These are phyloP conservation scores for Sisymbrium altissimum DNA, from an alignment of 345 rosid genomes.

Conservation along the genomic window DNA sequence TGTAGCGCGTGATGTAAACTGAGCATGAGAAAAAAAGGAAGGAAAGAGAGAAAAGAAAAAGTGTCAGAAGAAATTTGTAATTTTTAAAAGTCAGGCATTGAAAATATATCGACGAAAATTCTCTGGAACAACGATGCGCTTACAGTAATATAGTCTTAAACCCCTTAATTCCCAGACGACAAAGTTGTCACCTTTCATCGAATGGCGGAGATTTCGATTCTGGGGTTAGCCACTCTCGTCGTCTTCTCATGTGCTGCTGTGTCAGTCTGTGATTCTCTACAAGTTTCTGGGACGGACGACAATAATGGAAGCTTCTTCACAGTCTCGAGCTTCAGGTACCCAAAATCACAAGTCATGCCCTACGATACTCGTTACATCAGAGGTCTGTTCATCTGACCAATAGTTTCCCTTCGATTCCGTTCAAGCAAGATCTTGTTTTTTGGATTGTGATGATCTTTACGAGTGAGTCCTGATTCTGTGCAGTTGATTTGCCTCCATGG, in stretches of 20 bases:
- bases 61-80: neutral
- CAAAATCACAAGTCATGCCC: conserved; percentile 54
- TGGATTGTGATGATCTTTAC: neutral
- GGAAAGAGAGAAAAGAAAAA: conserved; percentile 2
- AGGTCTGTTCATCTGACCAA: conserved; percentile 38
- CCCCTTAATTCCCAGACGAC: conserved; percentile 5
- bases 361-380: conserved; percentile 68
- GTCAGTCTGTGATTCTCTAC: conserved; percentile 6
- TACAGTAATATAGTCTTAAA: conserved; percentile 20
- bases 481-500: conserved; percentile 96
- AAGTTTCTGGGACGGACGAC: conserved; percentile 9
- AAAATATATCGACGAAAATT: conserved; percentile 18
- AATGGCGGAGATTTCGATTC: conserved; percentile 22
- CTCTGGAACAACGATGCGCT: neutral
- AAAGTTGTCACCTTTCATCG: neutral
- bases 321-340: conserved; percentile 68
- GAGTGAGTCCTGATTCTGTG: conserved; percentile 19
- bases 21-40: neutral
- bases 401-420: neutral
- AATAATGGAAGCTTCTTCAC: conserved; percentile 37
- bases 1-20: neutral
- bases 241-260: conserved; percentile 7
- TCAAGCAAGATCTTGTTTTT: neutral
- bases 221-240: conserved; percentile 5
- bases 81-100: neutral